These are phyloP conservation scores for Alternaria sp. DNA, from an alignment of 2,329 filamentous ascomycete genomes.

Conservation along the genomic window DNA sequence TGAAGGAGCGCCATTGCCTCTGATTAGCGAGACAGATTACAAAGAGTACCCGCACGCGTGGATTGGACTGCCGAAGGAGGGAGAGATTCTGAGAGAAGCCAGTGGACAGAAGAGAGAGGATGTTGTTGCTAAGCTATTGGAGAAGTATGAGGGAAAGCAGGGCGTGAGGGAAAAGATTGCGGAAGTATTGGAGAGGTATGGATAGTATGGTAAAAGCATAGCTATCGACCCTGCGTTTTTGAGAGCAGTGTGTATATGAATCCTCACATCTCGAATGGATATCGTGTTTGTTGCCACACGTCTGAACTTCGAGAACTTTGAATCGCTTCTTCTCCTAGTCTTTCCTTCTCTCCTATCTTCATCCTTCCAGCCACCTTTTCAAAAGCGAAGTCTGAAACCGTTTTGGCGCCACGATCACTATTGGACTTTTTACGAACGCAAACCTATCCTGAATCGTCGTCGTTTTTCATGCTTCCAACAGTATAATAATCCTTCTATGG, in stretches of 20 bases:
- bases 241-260: neutral
- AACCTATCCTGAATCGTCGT: too few species aligned
- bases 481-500: too few species aligned
- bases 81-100: conserved; percentile 61
- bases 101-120: conserved; percentile 44
- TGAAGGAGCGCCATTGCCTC: conserved; percentile 55
- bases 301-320: too few species aligned
- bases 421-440: too few species aligned
- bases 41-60: conserved; percentile 74
- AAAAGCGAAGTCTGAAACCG: too few species aligned
- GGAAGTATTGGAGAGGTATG: conserved; percentile 63
- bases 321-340: too few species aligned
- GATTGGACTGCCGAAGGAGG: conserved; percentile 78
- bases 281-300: too few species aligned
- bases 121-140: conserved; percentile 52
- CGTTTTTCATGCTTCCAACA: too few species aligned
- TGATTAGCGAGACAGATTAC: conserved; percentile 72
- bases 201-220: neutral
- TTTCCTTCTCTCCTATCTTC: too few species aligned
- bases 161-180: conserved; percentile 67
- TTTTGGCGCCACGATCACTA: too few species aligned
- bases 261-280: neutral
- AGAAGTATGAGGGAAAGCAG: conserved; percentile 55
- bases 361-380: too few species aligned
- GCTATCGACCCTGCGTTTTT: neutral